Conservation (phyloP, 192 early-diverging fungal species). For the Coemansia sp. region DNA sequence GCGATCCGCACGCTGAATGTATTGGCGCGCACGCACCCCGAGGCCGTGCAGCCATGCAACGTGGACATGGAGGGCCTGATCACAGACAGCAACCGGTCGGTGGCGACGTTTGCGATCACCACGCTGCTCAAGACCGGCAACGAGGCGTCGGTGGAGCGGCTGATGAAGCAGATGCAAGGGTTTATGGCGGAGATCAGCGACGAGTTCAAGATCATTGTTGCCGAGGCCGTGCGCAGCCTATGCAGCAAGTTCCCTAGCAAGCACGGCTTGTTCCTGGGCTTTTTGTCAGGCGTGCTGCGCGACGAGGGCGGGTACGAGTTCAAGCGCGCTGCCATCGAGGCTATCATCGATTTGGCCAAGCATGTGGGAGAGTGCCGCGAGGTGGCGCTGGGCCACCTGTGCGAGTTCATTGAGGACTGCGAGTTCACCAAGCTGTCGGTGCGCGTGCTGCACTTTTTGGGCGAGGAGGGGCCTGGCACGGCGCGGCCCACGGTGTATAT, state of each 20-base stretch:
- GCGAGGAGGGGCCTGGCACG: slow-evolving; percentile 91
- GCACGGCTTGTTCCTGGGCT: slow-evolving; percentile 90
- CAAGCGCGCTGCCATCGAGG: slow-evolving; percentile 95
- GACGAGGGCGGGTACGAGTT: slow-evolving; percentile 99
- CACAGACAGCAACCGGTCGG: slow-evolving; percentile 93
- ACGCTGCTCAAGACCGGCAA: slow-evolving; percentile 98
- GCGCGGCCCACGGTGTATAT: slow-evolving; percentile 93
- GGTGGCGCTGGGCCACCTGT: slow-evolving; percentile 89
- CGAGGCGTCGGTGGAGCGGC: slow-evolving; percentile 93
- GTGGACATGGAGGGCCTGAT: slow-evolving; percentile 98
- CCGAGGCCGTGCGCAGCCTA: slow-evolving; percentile 95
- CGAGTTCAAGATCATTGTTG: slow-evolving; percentile 99
- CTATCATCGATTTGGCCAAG: slow-evolving; percentile 94
- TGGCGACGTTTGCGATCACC: slow-evolving; percentile 98
- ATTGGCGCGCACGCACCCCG: slow-evolving; percentile 86
- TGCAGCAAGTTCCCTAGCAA: slow-evolving; percentile 97
- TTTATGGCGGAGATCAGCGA: slow-evolving; percentile 99
- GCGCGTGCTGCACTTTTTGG: slow-evolving; percentile 91
- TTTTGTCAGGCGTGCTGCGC: slow-evolving; percentile 88
- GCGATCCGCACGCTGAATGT: slow-evolving; percentile 97
- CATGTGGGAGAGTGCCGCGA: slow-evolving; percentile 95
- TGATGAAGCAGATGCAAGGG: slow-evolving; percentile 99
- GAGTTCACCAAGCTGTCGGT: slow-evolving; percentile 99
- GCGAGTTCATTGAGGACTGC: slow-evolving; percentile 99
- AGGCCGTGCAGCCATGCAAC: slow-evolving; percentile 92